Evolutionary conservation across 768 basidiomycete species (phyloP), one percentile per base, ranked within the genome.

Genomic region (Suillus variegatus): DNA sequence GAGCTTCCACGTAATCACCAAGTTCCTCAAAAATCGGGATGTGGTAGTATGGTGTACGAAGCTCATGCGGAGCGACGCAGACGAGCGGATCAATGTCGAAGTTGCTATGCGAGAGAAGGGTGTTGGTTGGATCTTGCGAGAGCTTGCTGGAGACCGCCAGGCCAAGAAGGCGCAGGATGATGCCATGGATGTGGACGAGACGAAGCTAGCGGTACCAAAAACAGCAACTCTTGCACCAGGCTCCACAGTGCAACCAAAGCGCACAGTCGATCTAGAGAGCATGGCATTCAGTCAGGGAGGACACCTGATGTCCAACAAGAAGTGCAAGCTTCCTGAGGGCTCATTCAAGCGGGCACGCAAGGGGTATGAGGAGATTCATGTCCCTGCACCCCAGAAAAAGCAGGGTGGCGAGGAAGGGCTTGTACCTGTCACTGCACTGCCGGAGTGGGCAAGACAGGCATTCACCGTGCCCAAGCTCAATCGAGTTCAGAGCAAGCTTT

Each of bases 91-190:
- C 51, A 94, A 98, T 72, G 87, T 97, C 46, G 97, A 99, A 78
- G 97, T 99, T 4, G 94, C 94, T 0, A 99, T 99, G 97, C 85
- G 97, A 54, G 97, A 99, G 81, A 97, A 94, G 78, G 95, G 94
- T 16, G 86, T 96, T 12, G 96, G 94, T 0, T 99, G 95, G 95
- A 98, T 99, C 75, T 74, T 97, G 61, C 86, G 93, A 63, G 94
- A 95, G 66, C 82, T 99, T 4, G 84, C 88, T 5, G 95, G 96
- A 3, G 95, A 94, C 70, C 82, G 93, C 5, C 88, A 89, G 67
- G 79, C 84, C 4, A 88, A 87, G 72, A 76, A 73, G 64, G 75
- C 74, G 5, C 76, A 74, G 55, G 76, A 72, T 41, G 89, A 91
- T 56, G 87, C 87, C 1, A 95, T 95, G 88, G 92, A 94, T 62